Conservation (phyloP, 2,329 filamentous ascomycete genomes). For the Knufia fluminis region DNA sequence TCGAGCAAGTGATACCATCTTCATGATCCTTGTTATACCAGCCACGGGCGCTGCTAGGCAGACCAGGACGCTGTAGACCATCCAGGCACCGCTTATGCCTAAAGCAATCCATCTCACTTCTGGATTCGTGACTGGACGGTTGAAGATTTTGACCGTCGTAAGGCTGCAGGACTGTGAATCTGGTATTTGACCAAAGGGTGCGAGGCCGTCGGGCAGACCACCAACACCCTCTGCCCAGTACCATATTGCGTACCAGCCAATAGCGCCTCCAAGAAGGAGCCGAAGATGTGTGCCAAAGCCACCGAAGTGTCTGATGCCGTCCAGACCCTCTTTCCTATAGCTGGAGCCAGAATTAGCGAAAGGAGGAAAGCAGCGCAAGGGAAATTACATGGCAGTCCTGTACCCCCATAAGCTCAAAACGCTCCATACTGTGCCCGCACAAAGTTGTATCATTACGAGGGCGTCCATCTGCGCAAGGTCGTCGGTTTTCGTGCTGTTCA, state of each 20-base stretch:
- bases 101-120: constrained; percentile 4
- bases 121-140: not conserved
- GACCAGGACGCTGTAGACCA: constrained; percentile 11
- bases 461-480: constrained; percentile 13
- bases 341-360: no score
- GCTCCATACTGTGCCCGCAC: constrained; percentile 14
- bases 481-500: constrained; percentile 10
- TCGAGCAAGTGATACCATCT: constrained; percentile 2
- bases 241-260: constrained; percentile 14
- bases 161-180: not conserved
- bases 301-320: constrained; percentile 15
- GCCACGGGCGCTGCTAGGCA: constrained; percentile 7
- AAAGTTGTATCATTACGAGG: constrained; percentile 14
- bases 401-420: constrained; percentile 17
- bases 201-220: constrained; percentile 5
- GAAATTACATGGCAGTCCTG: constrained; percentile 13
- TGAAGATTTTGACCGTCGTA: not conserved
- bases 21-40: constrained; percentile 4
- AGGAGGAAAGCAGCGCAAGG: not conserved
- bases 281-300: constrained; percentile 16
- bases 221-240: constrained; percentile 14
- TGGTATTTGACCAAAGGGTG: not conserved
- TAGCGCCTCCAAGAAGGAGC: constrained; percentile 13
- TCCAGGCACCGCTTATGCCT: constrained; percentile 4
- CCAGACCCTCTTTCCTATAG: constrained; percentile 11